Base-by-base conservation (phyloP, 345 rosid genomes). In the Melastoma malabathricum region DNA sequence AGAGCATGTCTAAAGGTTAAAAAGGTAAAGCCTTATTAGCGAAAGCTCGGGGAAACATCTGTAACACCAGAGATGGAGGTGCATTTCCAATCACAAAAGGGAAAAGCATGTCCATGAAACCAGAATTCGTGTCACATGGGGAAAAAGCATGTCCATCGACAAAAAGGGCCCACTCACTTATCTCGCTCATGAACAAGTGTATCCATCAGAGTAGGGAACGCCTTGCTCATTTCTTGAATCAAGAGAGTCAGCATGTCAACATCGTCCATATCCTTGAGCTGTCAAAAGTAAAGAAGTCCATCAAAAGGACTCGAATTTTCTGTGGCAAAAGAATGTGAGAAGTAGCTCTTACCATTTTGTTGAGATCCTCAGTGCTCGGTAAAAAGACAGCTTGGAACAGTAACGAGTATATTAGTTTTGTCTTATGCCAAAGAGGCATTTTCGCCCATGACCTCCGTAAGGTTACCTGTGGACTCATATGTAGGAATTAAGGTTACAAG, bases 151-250 rank as follows among this genome's bases (percentile, higher is more conserved):
- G 23, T 6, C 6, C 25, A 6, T 15, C 44, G 38, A 47, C 25
- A 59, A 27, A 46, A 69, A 39, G n/a, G 56, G 59, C 68, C 57
- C 48, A 78, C 86, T 85, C 50, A 93, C 99, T 89, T 89, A 68
- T 93, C 99, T 71, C 99, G 73, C 63, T 93, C 99, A 59, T 78
- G 94, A 16, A 88, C 94, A 62, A 88, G 86, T 16, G 99, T 83
- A 56, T 93, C 87, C 92, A 88, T 88, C 39, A 88, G 71, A 55
- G 97, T 73, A 46, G 99, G 99, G 72, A 83, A 93, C 55, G 81
- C 72, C 77, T 85, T 88, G 82, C 96, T 88, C 97, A 93, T 85
- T 71, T 93, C 94, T 78, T 85, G 92, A 71, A 88, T 85, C 60
- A 93, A 92, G 55, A 88, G 83, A 59, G 99, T 93, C 72, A 88